phyloP scores from a whole-genome alignment of 495 filamentous ascomycete species.

The Lineolata rhizophorae region DNA sequence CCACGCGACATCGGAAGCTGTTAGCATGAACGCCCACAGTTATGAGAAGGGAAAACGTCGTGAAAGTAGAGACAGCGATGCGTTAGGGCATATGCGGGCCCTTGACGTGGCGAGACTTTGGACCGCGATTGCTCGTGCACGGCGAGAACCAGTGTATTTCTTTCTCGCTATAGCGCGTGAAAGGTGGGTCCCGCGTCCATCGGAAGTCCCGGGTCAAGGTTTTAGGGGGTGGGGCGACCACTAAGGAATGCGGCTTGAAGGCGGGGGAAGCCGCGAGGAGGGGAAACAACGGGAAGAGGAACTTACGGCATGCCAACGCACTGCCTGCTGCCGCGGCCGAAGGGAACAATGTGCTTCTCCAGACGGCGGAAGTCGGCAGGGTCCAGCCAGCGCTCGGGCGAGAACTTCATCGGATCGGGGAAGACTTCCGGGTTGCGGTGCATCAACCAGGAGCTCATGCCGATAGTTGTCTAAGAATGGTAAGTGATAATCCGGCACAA shows the following conservation, averaged over 20 bases:
- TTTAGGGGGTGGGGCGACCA: not conserved
- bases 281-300: not conserved
- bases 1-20: too few relatives aligned
- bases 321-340: conserved; percentile 22
- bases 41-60: too few relatives aligned
- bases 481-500: too few relatives aligned
- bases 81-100: too few relatives aligned
- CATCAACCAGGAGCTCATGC: too few relatives aligned
- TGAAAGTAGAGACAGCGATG: too few relatives aligned
- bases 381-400: conserved; percentile 25
- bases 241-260: not conserved
- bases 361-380: conserved; percentile 8
- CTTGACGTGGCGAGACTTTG: too few relatives aligned
- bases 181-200: not conserved
- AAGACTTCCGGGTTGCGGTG: conserved; percentile 21
- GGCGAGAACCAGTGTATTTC: too few relatives aligned
- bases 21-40: too few relatives aligned
- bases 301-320: conserved; percentile 28
- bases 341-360: conserved; percentile 21
- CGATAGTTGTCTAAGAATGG: too few relatives aligned
- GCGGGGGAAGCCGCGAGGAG: not conserved
- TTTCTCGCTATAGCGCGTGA: not conserved
- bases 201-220: not conserved
- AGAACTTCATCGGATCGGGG: conserved; percentile 19
- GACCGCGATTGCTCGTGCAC: too few relatives aligned